Evolutionary conservation across 768 basidiomycete species (phyloP).

Genomic region (Lyophyllum semitale): DNA sequence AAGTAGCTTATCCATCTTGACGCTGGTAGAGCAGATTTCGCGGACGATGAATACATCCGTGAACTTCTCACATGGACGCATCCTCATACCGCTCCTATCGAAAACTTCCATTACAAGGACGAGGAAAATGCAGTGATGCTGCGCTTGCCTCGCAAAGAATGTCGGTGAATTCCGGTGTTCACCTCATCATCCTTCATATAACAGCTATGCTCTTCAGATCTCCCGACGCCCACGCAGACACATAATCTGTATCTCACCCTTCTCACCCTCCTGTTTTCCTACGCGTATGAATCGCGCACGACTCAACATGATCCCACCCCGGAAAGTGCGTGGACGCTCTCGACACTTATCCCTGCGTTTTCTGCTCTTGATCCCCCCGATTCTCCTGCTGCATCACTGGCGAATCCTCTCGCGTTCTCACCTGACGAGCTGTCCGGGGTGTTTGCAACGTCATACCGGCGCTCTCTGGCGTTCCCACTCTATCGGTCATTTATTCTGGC

Average conservation of each 20-base stretch:
- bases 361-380: conserved; percentile 83
- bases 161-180: conserved; percentile 29
- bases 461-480: conserved; percentile 74
- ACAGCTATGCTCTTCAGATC: conserved; percentile 44
- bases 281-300: conserved; percentile 78
- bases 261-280: conserved; percentile 73
- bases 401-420: conserved; percentile 33
- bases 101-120: conserved; percentile 61
- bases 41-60: conserved; percentile 74
- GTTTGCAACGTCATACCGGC: conserved; percentile 68
- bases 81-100: conserved; percentile 39
- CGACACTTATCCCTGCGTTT: conserved; percentile 71
- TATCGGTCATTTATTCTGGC: conserved; percentile 78
- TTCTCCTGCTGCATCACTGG: conserved; percentile 43
- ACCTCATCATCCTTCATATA: neutral
- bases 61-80: conserved; percentile 70
- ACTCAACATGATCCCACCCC: conserved; percentile 80
- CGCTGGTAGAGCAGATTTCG: conserved; percentile 71
- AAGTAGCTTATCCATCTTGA: neutral
- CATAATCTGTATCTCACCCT: conserved; percentile 70
- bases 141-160: conserved; percentile 55
- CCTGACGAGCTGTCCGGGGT: conserved; percentile 49
- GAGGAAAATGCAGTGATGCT: conserved; percentile 72
- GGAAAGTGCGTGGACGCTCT: conserved; percentile 88
- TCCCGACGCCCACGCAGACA: conserved; percentile 55